Percentiles rank a stretch among this genome's conserved stretches.
Evolutionary conservation across 1,139 yeast genomes (phyloP).

Genomic region (Spathaspora sp.): DNA sequence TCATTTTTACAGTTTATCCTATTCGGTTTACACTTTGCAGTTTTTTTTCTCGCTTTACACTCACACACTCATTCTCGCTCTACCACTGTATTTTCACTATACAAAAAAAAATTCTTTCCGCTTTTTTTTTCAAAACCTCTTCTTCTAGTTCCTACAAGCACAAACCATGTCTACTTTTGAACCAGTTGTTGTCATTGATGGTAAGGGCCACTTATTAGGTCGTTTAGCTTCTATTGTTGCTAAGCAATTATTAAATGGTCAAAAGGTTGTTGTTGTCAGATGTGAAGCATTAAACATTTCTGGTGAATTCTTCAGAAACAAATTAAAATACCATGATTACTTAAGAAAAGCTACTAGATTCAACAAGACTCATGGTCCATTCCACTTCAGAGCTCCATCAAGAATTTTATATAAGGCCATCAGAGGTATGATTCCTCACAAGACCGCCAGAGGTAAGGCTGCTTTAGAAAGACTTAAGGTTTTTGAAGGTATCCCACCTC

Average conservation of each 20-base stretch:
- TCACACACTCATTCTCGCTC: conserved; percentile 1
- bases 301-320: conserved; percentile 99
- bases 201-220: conserved; percentile 99
- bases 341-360: conserved; percentile 98
- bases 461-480: conserved; percentile 99
- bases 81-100: conserved; percentile 3
- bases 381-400: conserved; percentile 99
- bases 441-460: conserved; percentile 99
- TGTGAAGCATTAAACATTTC: conserved; percentile 98
- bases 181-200: conserved; percentile 97
- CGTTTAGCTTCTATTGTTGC: conserved; percentile 99
- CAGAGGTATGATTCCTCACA: conserved; percentile 99
- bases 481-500: conserved; percentile 99
- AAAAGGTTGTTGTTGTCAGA: conserved; percentile 96
- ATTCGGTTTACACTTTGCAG: not conserved
- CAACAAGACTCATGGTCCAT: conserved; percentile 99
- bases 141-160: conserved; percentile 3
- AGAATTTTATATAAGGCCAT: conserved; percentile 99
- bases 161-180: conserved; percentile 78
- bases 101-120: conserved; percentile 9
- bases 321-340: conserved; percentile 99
- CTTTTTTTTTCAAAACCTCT: conserved; percentile 7
- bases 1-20: conserved; percentile 1
- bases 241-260: conserved; percentile 97
- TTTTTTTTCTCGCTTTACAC: not conserved